Percentiles rank a stretch among this genome's conserved stretches.
Conservation (phyloP, 2,329 filamentous ascomycete species). For the Botrytis squamosa region DNA sequence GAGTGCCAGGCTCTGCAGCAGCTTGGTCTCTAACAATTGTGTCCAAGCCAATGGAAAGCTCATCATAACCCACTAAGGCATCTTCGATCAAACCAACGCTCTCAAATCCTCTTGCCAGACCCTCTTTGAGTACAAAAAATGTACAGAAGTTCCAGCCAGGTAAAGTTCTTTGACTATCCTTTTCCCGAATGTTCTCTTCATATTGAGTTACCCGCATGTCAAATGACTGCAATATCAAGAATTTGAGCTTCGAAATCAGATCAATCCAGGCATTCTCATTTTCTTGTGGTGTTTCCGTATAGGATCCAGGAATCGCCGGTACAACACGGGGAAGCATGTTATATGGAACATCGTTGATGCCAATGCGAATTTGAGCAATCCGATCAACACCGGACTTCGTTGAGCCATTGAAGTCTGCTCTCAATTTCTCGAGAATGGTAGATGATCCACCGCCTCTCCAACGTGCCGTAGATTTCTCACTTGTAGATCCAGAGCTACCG, state of each 20-base stretch:
- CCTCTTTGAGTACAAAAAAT: slow-evolving; percentile 97
- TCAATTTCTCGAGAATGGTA: slow-evolving; percentile 84
- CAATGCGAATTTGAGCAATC: slow-evolving; percentile 81
- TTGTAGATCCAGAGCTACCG: slow-evolving; percentile 51
- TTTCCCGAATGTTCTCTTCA: slow-evolving; percentile 94
- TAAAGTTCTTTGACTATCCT: slow-evolving; percentile 79
- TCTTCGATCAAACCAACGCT: slow-evolving; percentile 95
- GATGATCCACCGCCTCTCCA: slow-evolving; percentile 76
- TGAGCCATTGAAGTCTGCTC: slow-evolving; percentile 82
- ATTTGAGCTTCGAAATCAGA: slow-evolving; percentile 81
- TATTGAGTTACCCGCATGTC: slow-evolving; percentile 90
- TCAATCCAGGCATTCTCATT: slow-evolving; percentile 81
- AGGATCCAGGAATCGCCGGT: slow-evolving; percentile 61
- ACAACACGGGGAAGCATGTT: slow-evolving; percentile 62
- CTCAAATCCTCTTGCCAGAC: slow-evolving; percentile 88
- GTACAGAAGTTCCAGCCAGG: slow-evolving; percentile 99
- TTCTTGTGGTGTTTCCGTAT: slow-evolving; percentile 72
- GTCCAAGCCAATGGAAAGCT: slow-evolving; percentile 85
- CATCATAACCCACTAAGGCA: slow-evolving; percentile 90
- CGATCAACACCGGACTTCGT: slow-evolving; percentile 71
- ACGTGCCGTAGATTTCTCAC: slow-evolving; percentile 69
- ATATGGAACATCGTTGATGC: slow-evolving; percentile 66
- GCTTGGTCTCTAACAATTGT: slow-evolving; percentile 74
- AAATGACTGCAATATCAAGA: slow-evolving; percentile 82
- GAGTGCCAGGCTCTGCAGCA: slow-evolving; percentile 55